Evolutionary conservation across 2,329 filamentous ascomycete genomes (phyloP).

Genomic region (Xylaria arbuscula): DNA sequence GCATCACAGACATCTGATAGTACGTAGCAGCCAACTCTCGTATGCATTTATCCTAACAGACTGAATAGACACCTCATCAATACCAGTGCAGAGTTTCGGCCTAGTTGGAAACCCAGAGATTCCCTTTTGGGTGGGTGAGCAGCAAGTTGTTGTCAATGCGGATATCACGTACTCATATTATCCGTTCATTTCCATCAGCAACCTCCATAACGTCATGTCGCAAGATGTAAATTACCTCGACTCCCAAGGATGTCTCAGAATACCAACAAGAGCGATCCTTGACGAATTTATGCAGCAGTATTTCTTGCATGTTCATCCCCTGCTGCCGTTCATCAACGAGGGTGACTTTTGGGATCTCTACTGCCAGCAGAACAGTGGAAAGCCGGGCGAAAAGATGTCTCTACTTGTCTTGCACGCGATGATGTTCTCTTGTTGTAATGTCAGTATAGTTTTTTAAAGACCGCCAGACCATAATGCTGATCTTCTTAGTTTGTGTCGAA

Average conservation of each 20-base stretch:
- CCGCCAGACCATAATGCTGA: slow-evolving; percentile 1
- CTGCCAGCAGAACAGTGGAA: slow-evolving; percentile 42
- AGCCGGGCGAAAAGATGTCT: slow-evolving; percentile 50
- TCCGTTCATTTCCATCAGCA: slow-evolving; percentile 56
- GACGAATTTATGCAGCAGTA: slow-evolving; percentile 62
- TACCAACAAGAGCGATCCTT: slow-evolving; percentile 56
- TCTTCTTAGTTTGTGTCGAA: slow-evolving; percentile 54
- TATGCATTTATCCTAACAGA: slow-evolving; percentile 2
- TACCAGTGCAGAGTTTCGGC: slow-evolving; percentile 42
- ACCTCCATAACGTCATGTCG: slow-evolving; percentile 54
- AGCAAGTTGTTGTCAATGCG: slow-evolving; percentile 45
- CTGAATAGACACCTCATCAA: slow-evolving; percentile 24
- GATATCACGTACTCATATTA: slow-evolving; percentile 58
- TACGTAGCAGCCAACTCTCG: slow-evolving; percentile 22
- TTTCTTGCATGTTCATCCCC: slow-evolving; percentile 60
- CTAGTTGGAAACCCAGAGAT: slow-evolving; percentile 39
- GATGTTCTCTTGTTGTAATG: slow-evolving; percentile 58
- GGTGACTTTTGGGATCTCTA: slow-evolving; percentile 62
- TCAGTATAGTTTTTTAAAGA: slow-evolving; percentile 37
- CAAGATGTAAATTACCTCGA: slow-evolving; percentile 61
- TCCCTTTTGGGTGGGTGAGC: slow-evolving; percentile 47
- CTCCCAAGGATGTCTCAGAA: slow-evolving; percentile 58
- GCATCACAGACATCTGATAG: slow-evolving; percentile 33
- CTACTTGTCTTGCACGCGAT: slow-evolving; percentile 61
- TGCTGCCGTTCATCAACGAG: slow-evolving; percentile 58